Conservation (phyloP, 2,329 filamentous ascomycete species). For the Salinomyces thailandicus region DNA sequence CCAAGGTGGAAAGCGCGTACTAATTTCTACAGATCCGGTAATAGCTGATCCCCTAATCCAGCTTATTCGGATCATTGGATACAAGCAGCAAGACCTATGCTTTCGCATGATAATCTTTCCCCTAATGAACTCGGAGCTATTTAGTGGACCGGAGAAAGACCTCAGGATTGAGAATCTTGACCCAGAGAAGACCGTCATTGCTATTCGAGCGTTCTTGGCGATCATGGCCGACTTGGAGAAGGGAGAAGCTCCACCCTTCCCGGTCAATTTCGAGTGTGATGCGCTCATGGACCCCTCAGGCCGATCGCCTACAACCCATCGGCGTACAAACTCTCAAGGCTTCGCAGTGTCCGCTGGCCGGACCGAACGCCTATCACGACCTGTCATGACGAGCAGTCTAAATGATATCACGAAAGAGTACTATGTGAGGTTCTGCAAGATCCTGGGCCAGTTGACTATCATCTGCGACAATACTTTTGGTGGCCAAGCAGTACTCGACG, state of each 20-base stretch:
- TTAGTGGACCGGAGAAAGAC: constrained; percentile 52
- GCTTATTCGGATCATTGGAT: constrained; percentile 87
- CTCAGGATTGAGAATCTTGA: constrained; percentile 85
- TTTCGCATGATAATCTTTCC: constrained; percentile 91
- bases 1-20: constrained; percentile 66
- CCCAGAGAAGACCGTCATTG: constrained; percentile 93
- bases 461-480: constrained; percentile 96
- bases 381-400: constrained; percentile 51
- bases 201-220: constrained; percentile 83
- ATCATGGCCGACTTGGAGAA: constrained; percentile 91
- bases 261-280: constrained; percentile 49
- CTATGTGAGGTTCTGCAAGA: constrained; percentile 86
- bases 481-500: constrained; percentile 86
- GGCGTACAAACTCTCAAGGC: constrained; percentile 27
- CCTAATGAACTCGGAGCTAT: constrained; percentile 84
- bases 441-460: constrained; percentile 88
- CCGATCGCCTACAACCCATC: constrained; percentile 25
- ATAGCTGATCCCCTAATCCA: constrained; percentile 86
- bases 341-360: constrained; percentile 32
- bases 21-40: constrained; percentile 71
- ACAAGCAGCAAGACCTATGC: constrained; percentile 85
- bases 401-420: constrained; percentile 71
- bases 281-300: constrained; percentile 31
- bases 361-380: constrained; percentile 57
- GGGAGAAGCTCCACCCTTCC: constrained; percentile 75